phyloP scores from a whole-genome alignment of 1,284 basidiomycete genomes.

The Trichosporon sp. region DNA sequence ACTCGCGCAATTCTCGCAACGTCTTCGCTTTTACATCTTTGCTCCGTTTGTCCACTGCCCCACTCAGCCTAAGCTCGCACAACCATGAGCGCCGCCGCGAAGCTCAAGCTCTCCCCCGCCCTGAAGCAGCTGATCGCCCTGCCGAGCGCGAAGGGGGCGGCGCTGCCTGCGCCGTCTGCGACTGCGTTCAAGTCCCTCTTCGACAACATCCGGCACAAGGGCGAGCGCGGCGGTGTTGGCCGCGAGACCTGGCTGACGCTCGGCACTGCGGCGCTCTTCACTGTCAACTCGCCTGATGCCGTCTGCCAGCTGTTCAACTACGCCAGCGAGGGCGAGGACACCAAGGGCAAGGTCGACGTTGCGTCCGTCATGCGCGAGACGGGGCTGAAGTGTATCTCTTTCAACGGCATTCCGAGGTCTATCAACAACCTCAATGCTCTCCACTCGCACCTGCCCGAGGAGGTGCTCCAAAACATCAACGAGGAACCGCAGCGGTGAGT shows the following conservation, averaged over 20 bases:
- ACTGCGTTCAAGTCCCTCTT: conserved; percentile 23
- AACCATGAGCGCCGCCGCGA: conserved; percentile 10
- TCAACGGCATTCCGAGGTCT: conserved; percentile 53
- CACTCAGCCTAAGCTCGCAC: not conserved
- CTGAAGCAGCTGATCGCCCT: conserved; percentile 40
- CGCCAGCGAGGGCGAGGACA: conserved; percentile 19
- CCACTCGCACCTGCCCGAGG: conserved; percentile 66
- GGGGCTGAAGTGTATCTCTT: conserved; percentile 86
- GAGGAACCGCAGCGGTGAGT: conserved; percentile 54
- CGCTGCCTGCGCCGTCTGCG: conserved; percentile 30
- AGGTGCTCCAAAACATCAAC: conserved; percentile 51
- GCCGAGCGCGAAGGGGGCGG: conserved; percentile 27
- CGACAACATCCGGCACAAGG: conserved; percentile 26
- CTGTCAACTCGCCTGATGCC: conserved; percentile 42
- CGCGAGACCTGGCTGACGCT: conserved; percentile 38
- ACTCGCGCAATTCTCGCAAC: too few relatives aligned
- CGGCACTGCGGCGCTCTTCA: conserved; percentile 36
- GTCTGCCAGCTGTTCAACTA: conserved; percentile 38
- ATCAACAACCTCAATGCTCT: conserved; percentile 76
- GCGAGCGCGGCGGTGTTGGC: conserved; percentile 15
- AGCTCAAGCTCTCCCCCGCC: conserved; percentile 35
- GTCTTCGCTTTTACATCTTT: not conserved
- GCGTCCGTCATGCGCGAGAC: conserved; percentile 70
- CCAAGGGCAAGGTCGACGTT: conserved; percentile 16
- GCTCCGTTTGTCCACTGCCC: not conserved